These are phyloP conservation scores for Uncinocarpus reesii DNA, from an alignment of 2,329 filamentous ascomycete species.

Conservation along the genomic window DNA sequence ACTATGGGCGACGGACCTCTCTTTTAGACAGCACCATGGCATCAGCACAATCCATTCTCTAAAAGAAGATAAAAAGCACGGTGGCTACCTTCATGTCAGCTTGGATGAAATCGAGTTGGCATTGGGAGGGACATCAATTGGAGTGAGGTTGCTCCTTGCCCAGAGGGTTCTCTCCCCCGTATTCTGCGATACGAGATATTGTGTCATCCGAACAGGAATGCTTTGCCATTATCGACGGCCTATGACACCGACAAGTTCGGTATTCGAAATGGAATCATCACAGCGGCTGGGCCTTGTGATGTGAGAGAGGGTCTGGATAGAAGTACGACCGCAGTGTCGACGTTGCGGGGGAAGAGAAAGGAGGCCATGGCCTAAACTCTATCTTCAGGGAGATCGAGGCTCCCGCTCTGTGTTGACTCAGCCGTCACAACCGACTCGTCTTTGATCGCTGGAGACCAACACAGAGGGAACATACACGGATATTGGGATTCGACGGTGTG, in stretches of 20 bases:
- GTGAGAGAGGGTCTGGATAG: not conserved
- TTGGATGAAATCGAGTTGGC: not conserved
- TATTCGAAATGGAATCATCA: not conserved
- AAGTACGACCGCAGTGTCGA: not conserved
- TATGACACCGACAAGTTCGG: not conserved
- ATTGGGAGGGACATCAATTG: no score
- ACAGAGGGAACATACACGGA: no score
- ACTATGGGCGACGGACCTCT: not conserved
- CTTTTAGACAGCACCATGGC: not conserved
- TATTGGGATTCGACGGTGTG: no score
- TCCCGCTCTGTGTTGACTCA: slow-evolving; percentile 4
- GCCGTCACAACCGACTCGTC: not conserved
- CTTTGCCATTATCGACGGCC: not conserved
- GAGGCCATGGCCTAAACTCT: slow-evolving; percentile 6
- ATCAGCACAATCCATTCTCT: not conserved
- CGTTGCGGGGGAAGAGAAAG: not conserved
- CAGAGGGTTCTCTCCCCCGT: no score
- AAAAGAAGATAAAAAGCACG: not conserved
- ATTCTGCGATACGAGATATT: not conserved
- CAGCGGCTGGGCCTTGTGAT: not conserved
- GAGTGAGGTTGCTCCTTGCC: no score
- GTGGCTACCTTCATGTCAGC: not conserved
- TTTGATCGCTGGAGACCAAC: no score
- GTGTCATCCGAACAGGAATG: not conserved
- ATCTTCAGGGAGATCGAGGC: slow-evolving; percentile 3